Evolutionary conservation across 106 monocot genomes (phyloP), one percentile per base, ranked within the genome.

Genomic region (Xerophyta viscosa): DNA sequence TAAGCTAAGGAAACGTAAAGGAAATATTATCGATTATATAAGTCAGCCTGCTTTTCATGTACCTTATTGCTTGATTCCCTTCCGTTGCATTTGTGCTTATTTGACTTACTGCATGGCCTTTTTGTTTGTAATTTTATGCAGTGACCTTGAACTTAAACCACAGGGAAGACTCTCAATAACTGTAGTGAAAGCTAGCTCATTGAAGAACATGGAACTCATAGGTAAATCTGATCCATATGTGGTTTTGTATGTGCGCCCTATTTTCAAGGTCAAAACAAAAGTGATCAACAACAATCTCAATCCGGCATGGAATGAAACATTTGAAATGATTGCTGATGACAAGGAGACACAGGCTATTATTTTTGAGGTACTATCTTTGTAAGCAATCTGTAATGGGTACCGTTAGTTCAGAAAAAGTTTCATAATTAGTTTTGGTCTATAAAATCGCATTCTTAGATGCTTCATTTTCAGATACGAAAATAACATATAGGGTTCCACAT

Each of bases 181-280:
- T 14, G 68, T 90, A 22, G 29, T 86, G 17, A 90, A 82, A 70
- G 98, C n/a, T n/a, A 86, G 27, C 48, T 57, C 62, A 20, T 69
- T 98, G 65, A 86, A 80, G 41, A 98, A 98, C 43, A 72, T 69
- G 82, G 98, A 99, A 67, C 19, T 86, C 49, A 69, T 90, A 58
- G 98, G 90, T 46, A 86, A 99, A 90, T 99, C 90, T 58, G 98
- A 99, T 86, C 98, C 90, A 18, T 99, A 99, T 65, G 98, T 99
- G 4, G 66, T 65, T 57, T 46, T 86, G 29, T 77, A 77, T 67
- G 66, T 90, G 41, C 76, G 98, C 15, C 98, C 89, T 5, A 48
- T 90, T 41, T 74, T 90, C 58, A 99, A 86, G 70, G 62, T 78
- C 42, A 99, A 83, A 76, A 99, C 98, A 42, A 79, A 79, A 68